Evolutionary conservation across 2,329 filamentous ascomycete species (phyloP), one percentile per base, ranked within the genome.

Genomic region (Nectriaceae sp.): DNA sequence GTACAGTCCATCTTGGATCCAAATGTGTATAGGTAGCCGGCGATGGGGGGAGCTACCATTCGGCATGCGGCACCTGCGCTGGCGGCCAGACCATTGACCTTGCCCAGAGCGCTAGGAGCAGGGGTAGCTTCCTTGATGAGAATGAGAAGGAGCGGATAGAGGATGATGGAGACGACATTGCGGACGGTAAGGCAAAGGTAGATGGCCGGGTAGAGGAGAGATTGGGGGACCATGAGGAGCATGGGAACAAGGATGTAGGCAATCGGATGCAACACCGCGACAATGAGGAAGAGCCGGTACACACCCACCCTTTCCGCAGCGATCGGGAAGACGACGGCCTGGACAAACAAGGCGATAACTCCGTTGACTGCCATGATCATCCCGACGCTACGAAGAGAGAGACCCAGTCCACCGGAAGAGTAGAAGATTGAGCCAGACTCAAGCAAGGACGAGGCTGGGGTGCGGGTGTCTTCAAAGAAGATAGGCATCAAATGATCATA

Each of bases 401-500:
- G 70, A 3, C 84, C 84, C 6, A 87, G 70, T 1, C 84, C 84
- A 21, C 84, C 83, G 8, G 82, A 77, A 1, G 77, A 82, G 63
- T 80, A 77, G 35, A 88, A 73, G 2, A 67, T 73, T 56, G 70
- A 77, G 36, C 64, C 61, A n/a, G 61, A 49, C 42, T 57, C 51
- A 36, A 67, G 52, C 20, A 70, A 55, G 5, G 73, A 65, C 36
- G 73, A 68, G 39, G 73, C 64, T 21, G 70, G 65, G 53, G 70
- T 72, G 22, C 81, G 79, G 35, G 84, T 78, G 60, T 96, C 91
- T 67, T 97, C 91, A 43, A 96, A 83, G 71, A 96, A 97, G 50
- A 97, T 96, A 6, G 92, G 92, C 45, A 96, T 77, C 1, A 97
- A 79, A 65, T 96, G 89, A 64, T 97, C 93, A 70, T 90, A 97